Percentiles rank a stretch among this genome's conserved stretches.
These are phyloP conservation scores for Komagataella pastoris DNA, from an alignment of 805 yeast species.

Conservation along the genomic window DNA sequence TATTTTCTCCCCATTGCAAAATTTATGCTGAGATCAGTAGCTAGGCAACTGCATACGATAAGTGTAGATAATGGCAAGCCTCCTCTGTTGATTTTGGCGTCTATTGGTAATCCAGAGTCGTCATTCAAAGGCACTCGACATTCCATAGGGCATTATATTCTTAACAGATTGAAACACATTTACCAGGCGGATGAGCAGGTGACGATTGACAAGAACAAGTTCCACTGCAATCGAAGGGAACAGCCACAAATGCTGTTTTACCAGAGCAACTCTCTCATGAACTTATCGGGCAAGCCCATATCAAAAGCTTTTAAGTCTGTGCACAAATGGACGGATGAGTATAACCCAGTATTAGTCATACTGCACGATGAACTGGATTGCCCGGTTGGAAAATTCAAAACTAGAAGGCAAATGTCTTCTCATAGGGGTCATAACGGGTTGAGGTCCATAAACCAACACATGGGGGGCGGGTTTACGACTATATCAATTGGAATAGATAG, in stretches of 20 bases:
- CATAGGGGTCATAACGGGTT: constrained; percentile 83
- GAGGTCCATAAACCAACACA: constrained; percentile 32
- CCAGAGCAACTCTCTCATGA: constrained; percentile 53
- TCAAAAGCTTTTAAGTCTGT: constrained; percentile 29
- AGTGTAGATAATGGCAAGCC: constrained; percentile 7
- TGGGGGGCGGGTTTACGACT: constrained; percentile 46
- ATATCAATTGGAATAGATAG: constrained; percentile 71
- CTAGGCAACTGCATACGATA: background rate
- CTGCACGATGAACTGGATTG: constrained; percentile 72
- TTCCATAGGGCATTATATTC: constrained; percentile 57
- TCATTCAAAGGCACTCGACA: constrained; percentile 54
- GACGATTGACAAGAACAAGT: constrained; percentile 11
- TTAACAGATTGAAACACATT: constrained; percentile 12
- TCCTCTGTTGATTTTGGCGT: constrained; percentile 23
- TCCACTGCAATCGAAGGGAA: constrained; percentile 9
- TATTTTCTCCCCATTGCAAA: background rate
- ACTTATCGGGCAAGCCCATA: constrained; percentile 50
- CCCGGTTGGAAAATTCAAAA: constrained; percentile 50
- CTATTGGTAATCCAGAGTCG: constrained; percentile 71
- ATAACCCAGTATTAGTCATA: constrained; percentile 34
- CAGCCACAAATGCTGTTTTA: constrained; percentile 25
- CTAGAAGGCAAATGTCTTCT: constrained; percentile 46
- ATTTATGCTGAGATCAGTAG: constrained; percentile 11
- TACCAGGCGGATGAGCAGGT: constrained; percentile 5
- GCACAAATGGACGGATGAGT: constrained; percentile 10